Evolutionary conservation across 257 asterid species (phyloP), one percentile per base, ranked within the genome.

Genomic region (Asclepias syriaca): DNA sequence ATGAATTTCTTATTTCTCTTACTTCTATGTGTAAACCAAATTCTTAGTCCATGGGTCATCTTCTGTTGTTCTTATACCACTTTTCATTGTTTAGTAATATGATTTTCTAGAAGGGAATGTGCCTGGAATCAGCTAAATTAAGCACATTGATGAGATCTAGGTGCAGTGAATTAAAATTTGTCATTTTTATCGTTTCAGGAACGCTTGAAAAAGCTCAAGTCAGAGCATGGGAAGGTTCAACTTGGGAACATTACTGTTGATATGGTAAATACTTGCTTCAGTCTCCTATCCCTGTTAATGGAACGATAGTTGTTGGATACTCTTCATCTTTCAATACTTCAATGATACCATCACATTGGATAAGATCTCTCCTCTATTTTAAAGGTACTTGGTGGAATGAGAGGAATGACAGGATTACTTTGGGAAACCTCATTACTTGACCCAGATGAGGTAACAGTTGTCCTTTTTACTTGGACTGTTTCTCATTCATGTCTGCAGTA

Each of bases 361-460:
- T 43, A 3, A 43, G 22, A 5, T 51, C 46, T 74, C 21, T 77
- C 57, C 16, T 80, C 19, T 68, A 51, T 60, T 60, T 77, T 69
- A 18, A 79, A 95, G 99, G 99, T 95, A 65, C 90, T 95, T 43
- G 99, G 99, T 81, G 99, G 99, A 61, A 95, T 95, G 99, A 88
- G 99, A 85, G 99, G 99, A 76, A 95, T 95, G 98, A 95, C 95
- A 40, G 99, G 99, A 77, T 85, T 95, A 82, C 82, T 95, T 76
- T 95, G 99, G 99, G 99, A 95, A 81, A 92, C 99, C 54, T 95
- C 99, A 51, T 82, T 95, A 78, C 98, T 95, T 83, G 99, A 95
- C 77, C 86, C 99, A 16, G 99, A 95, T 64, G 98, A 95, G 99
- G 99, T 95, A 65, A 65, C 68, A 48, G 61, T 34, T 57, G 63